phyloP scores from a whole-genome alignment of 768 basidiomycete species.

The Lyophyllum shimeji region DNA sequence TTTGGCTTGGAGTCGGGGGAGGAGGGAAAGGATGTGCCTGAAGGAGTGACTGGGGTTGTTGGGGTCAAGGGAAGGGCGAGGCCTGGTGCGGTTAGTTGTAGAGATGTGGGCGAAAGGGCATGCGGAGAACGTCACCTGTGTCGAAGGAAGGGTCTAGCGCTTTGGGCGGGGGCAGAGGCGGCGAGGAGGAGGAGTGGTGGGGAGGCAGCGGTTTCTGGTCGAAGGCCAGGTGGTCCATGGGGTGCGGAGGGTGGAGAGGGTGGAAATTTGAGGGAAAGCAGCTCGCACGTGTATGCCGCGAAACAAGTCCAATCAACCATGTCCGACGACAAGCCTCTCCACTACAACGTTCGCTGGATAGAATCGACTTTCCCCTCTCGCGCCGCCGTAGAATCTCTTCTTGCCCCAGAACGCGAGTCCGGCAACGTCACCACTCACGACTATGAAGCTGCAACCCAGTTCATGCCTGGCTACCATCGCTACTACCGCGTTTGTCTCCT shows the following conservation, averaged over 20 bases:
- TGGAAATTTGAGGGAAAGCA: neutral
- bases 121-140: slow-evolving; percentile 20
- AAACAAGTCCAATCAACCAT: slow-evolving; percentile 3
- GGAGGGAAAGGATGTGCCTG: slow-evolving; percentile 25
- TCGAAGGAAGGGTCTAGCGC: slow-evolving; percentile 12
- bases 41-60: slow-evolving; percentile 36
- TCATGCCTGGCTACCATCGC: slow-evolving; percentile 48
- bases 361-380: slow-evolving; percentile 45
- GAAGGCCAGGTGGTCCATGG: slow-evolving; percentile 14
- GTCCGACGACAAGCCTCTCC: slow-evolving; percentile 12
- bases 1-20: slow-evolving; percentile 49
- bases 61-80: slow-evolving; percentile 27
- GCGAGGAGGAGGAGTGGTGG: slow-evolving; percentile 2
- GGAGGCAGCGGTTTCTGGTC: slow-evolving; percentile 13
- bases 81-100: slow-evolving; percentile 13
- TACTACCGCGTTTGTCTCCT: slow-evolving; percentile 35
- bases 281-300: slow-evolving; percentile 1
- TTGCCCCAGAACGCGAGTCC: slow-evolving; percentile 51
- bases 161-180: slow-evolving; percentile 6
- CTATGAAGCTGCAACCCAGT: slow-evolving; percentile 52
- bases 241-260: neutral
- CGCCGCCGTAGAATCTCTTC: slow-evolving; percentile 41
- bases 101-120: slow-evolving; percentile 4
- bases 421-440: slow-evolving; percentile 52
- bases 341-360: slow-evolving; percentile 36